Base-by-base conservation (phyloP, 1,284 basidiomycete species). In the Fistulina hepatica region DNA sequence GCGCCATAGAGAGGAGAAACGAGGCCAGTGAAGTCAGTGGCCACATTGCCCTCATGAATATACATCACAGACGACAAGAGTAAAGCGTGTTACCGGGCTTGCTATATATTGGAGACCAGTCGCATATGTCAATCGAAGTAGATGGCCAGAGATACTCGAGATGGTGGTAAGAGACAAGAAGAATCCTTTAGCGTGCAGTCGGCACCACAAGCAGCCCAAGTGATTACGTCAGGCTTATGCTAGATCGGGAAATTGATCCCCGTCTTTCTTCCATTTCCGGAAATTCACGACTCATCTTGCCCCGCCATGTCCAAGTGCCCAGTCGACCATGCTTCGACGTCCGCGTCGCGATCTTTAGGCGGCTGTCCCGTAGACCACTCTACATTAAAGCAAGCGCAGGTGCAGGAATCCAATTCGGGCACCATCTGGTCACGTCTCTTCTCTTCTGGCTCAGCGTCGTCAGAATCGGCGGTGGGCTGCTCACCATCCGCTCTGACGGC, bases 321-420 rank as follows among this genome's bases (percentile, higher is more conserved):
- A 13, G 28, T 31, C 9, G 28, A 31, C 10, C 28, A 31, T 16
- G 19, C 28, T 8, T 8, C 9, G 10, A 11, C 13, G 28, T 19
- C 28, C 28, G 9, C 28, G 13, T 16, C 9, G 28, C 15, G 28
- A 13, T 31, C 28, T 16, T n/a, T n/a, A n/a, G 28, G 28, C 10
- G 28, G 28, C 28, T 90, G 85, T 53, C 86, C 85, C 12, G 70
- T 76, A 41, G 73, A 74, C 55, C 64, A 71, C 47, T 48, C 10
- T 44, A 56, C 6, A 39, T 52, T 26, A 60, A 62, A 21, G 52
- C 54, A 33, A 76, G 73, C 52, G 69, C 69, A 11, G 77, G 81
- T 1, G 74, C 7, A 48, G 47, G 45, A 73, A 70, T 45, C 72
- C 75, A 1, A 53, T 63, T 36, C 61, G 4, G 53, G 58, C 28